Evolutionary conservation across 495 filamentous ascomycete species (phyloP).

Genomic region (Xeromyces bisporus): DNA sequence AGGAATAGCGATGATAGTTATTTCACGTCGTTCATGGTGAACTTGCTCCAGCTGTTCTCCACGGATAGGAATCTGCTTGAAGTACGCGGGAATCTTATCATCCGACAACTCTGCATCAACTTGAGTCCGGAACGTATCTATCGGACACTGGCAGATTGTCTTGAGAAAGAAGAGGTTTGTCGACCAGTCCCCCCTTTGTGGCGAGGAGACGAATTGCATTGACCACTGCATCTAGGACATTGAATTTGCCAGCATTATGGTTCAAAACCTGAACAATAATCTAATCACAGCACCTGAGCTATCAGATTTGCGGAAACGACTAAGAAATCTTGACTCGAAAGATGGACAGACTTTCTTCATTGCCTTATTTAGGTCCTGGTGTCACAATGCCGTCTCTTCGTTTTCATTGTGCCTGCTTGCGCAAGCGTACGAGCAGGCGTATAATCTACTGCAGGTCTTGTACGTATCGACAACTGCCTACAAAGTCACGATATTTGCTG

Average conservation of each 20-base stretch:
- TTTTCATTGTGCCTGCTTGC: constrained; percentile 92
- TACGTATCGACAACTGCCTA: constrained; percentile 25
- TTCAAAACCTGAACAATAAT: constrained; percentile 98
- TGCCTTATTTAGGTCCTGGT: constrained; percentile 89
- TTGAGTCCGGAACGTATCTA: constrained; percentile 92
- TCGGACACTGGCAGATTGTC: constrained; percentile 84
- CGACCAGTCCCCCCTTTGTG: constrained; percentile 3
- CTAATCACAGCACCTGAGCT: constrained; percentile 94
- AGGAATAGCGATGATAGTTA: constrained; percentile 92
- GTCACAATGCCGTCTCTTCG: constrained; percentile 94
- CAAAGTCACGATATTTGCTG: constrained; percentile 13
- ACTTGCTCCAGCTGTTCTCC: constrained; percentile 83
- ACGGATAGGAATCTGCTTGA: constrained; percentile 85
- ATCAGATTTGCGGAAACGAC: constrained; percentile 71
- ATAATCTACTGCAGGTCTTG: constrained; percentile 94
- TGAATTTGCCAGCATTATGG: constrained; percentile 98
- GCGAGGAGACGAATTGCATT: not conserved
- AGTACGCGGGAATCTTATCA: constrained; percentile 87
- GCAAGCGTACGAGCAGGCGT: constrained; percentile 97
- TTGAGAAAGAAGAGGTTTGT: constrained; percentile 93
- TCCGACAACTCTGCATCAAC: constrained; percentile 83
- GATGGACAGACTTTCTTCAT: constrained; percentile 94
- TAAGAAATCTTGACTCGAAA: constrained; percentile 82
- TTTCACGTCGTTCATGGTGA: constrained; percentile 96
- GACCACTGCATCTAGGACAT: constrained; percentile 40